Evolutionary conservation across 805 yeast genomes (phyloP), one percentile per base, ranked within the genome.

Genomic region (Candida boidinii): DNA sequence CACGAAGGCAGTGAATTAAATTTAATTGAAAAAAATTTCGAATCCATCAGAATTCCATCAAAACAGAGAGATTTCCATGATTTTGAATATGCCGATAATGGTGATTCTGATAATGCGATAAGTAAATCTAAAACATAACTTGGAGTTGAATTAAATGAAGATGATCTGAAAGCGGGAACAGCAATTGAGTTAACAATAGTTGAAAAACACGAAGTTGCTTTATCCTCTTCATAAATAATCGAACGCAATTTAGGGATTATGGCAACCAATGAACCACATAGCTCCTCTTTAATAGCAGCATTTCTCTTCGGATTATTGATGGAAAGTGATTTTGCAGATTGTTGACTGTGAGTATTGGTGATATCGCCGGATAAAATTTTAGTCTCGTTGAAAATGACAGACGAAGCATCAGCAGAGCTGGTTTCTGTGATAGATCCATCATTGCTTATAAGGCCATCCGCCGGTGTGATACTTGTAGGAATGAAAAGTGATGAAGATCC

Each of bases 21-120:
- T 4, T 47, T 47, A 22, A 62, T 46, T 2, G 46, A 48, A 46
- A 86, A 77, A 43, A 85, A 76, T 15, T 60, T 58, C 9, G 64
- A 37, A 48, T 83, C 95, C 48, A 69, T 64, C 35, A 84, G 66
- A 0, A 74, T 54, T n/a, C n/a, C n/a, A 30, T 90, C 97, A 26
- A 60, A 62, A 1, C 87, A 67, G 16, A 76, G 39, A 3, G 66
- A 49, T 45, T 71, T 80, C 94, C 96, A 83, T 2, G 56, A 62
- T 46, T 68, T 79, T 38, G 55, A 56, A 45, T 37, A 65, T 49
- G 43, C 48, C 30, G 49, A 54, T 25, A 41, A 54, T 46, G 45
- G 60, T 68, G 44, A 55, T 37, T 39, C 52, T 26, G 50, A 46
- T 2, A 66, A 35, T 4, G 48, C 42, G 3, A 49, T 51, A 15